Percentiles rank a stretch among this genome's conserved stretches.
These are phyloP conservation scores for Calonectria pseudoreteaudii DNA, from an alignment of 2,329 filamentous ascomycete species.

Conservation along the genomic window DNA sequence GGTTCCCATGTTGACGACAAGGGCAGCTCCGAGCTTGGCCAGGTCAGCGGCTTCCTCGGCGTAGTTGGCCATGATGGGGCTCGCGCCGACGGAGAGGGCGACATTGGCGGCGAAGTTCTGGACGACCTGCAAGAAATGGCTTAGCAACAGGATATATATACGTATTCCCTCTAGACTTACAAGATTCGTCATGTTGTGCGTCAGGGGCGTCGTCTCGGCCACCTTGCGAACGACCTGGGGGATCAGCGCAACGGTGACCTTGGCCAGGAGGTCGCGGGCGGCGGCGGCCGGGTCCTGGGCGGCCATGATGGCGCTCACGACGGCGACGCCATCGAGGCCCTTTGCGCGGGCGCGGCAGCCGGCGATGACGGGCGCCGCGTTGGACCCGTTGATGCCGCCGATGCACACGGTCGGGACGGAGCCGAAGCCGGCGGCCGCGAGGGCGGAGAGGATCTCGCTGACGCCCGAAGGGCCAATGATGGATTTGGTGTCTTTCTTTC, in stretches of 20 bases:
- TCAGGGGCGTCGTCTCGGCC: slow-evolving; percentile 74
- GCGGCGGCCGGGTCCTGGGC: slow-evolving; percentile 74
- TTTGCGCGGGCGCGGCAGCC: slow-evolving; percentile 71
- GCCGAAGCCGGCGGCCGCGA: slow-evolving; percentile 61
- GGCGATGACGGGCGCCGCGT: slow-evolving; percentile 79
- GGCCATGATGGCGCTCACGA: slow-evolving; percentile 90
- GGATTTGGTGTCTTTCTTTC: slow-evolving; percentile 86
- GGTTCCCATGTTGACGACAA: slow-evolving; percentile 97
- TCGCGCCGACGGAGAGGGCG: slow-evolving; percentile 84
- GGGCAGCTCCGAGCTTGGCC: slow-evolving; percentile 78
- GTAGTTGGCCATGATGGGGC: slow-evolving; percentile 94
- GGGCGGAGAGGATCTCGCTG: slow-evolving; percentile 63
- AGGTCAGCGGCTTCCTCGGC: slow-evolving; percentile 85
- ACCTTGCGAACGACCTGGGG: slow-evolving; percentile 69
- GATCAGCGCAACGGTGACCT: slow-evolving; percentile 61
- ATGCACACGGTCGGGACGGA: slow-evolving; percentile 81
- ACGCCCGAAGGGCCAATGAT: slow-evolving; percentile 69
- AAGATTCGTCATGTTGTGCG: slow-evolving; percentile 97
- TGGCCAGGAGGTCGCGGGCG: slow-evolving; percentile 65
- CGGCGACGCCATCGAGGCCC: slow-evolving; percentile 81
- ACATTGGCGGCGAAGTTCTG: slow-evolving; percentile 96
- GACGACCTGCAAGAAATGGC: slow-evolving; percentile 67
- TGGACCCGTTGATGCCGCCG: slow-evolving; percentile 85
- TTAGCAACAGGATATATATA: too few species aligned
- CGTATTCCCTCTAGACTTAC: slow-evolving; percentile 51